Evolutionary conservation across 768 basidiomycete species (phyloP), one percentile per base, ranked within the genome.

Genomic region (Exidia glandulosa): DNA sequence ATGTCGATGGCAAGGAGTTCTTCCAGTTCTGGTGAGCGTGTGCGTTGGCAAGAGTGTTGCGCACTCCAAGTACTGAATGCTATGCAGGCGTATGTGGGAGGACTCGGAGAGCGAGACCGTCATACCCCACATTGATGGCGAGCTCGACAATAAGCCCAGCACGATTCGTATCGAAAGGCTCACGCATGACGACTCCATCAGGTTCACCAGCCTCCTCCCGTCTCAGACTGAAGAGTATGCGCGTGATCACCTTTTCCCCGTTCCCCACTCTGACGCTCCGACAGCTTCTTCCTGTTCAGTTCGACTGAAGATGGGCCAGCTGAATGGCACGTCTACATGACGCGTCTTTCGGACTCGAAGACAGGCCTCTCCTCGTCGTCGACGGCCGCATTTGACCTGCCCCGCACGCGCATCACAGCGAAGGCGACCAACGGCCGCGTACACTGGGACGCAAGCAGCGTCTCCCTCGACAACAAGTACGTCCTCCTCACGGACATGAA

Each of bases 1-100:
- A 63, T 36, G 27, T 59, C 5, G 58, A 63, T 34, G 62, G 62
- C 2, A 57, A 61, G 25, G 62, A 73, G 45, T 70, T 71, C 31
- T 75, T 70, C 57, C 76, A 77, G 23, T 68, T 76, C 32, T 76
- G 75, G 75, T 70, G 60, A 29, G 71, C 64, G 30, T 47, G 30
- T 27, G n/a, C n/a, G n/a, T n/a, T n/a, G n/a, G n/a, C n/a, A n/a
- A n/a, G n/a, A n/a, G n/a, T n/a, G n/a, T n/a, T 27, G 9, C 56
- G 10, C 19, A 37, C 9, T n/a, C 31, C 19, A 27, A 14, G 25
- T 36, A 7, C 31, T n/a, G 7, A 34, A 32, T 25, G 19, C 23
- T 31, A 52, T 55, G 25, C 23, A 74, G 74, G 73, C 76, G 76
- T 34, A 74, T 76, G 63, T 77, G 76, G 76, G 75, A 76, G 54